A percentile compares a stretch with the other conserved stretches of the same genome.
Evolutionary conservation across 768 basidiomycete genomes (phyloP).

Genomic region (Pisolithus microcarpus): DNA sequence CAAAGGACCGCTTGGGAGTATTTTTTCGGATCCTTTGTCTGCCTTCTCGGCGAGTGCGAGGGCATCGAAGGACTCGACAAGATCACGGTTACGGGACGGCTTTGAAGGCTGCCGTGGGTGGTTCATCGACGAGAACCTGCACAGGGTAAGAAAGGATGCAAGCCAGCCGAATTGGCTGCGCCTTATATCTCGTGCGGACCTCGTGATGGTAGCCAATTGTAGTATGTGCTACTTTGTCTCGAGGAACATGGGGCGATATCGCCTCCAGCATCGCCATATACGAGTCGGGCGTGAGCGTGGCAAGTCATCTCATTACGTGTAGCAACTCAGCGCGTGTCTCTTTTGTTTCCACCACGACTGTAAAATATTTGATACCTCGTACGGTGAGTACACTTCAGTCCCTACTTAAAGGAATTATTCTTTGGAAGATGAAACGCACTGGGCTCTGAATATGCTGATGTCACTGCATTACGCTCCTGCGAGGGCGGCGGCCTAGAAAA

Average conservation of each 20-base stretch:
- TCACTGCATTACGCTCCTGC: constrained; percentile 43
- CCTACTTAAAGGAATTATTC: too few relatives aligned
- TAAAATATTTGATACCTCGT: too few relatives aligned
- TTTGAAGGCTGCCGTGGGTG: constrained; percentile 1
- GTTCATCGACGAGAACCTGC: background rate
- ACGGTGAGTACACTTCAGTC: too few relatives aligned
- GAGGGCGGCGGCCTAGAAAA: constrained; percentile 57
- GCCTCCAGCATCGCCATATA: constrained; percentile 10
- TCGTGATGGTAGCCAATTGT: constrained; percentile 9
- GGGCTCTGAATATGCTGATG: constrained; percentile 52
- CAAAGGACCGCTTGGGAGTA: constrained; percentile 8
- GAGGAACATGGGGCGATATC: constrained; percentile 3
- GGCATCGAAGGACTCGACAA: constrained; percentile 29
- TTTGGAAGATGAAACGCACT: constrained; percentile 49
- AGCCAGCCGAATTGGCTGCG: constrained; percentile 7
- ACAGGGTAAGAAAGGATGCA: constrained; percentile 4
- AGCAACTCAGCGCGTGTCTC: too few relatives aligned
- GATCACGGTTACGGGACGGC: constrained; percentile 15
- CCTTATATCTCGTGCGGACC: constrained; percentile 1
- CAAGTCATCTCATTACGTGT: too few relatives aligned
- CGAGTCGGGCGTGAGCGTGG: background rate
- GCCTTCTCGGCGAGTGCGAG: constrained; percentile 24
- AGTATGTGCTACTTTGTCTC: constrained; percentile 11
- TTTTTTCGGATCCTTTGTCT: constrained; percentile 5
- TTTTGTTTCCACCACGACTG: too few relatives aligned